Conservation (phyloP, 345 rosid genomes). For the Salix udensis region DNA sequence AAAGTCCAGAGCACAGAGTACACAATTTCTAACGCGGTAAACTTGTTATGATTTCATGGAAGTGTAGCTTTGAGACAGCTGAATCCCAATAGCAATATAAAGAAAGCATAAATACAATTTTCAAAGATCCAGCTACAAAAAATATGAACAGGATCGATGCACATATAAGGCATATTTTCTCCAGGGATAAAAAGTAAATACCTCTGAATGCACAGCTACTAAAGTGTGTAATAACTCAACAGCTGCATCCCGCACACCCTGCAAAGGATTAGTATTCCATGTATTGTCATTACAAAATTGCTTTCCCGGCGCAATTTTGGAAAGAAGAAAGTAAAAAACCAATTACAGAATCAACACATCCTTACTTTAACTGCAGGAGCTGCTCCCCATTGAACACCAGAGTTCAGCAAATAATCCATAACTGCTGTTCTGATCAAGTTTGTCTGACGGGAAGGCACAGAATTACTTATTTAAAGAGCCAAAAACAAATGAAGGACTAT, state of each 20-base stretch:
- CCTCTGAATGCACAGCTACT: conserved; percentile 98
- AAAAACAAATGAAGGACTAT: background rate
- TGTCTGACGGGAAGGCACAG: conserved; percentile 47
- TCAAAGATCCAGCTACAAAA: background rate
- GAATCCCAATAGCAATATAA: background rate
- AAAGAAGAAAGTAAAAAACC: background rate
- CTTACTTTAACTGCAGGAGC: conserved; percentile 88
- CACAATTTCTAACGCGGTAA: background rate
- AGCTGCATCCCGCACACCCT: conserved; percentile 96
- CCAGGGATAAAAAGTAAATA: conserved; percentile 14
- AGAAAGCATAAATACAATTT: background rate
- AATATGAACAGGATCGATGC: background rate
- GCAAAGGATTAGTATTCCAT: conserved; percentile 23
- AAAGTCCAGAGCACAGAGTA: background rate
- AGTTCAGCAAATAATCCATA: conserved; percentile 65
- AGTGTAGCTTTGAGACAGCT: background rate
- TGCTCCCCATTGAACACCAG: conserved; percentile 95
- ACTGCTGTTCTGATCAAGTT: conserved; percentile 87
- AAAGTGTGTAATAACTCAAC: conserved; percentile 86
- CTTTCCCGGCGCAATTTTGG: background rate
- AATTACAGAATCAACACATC: conserved; percentile 5
- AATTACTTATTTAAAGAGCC: background rate
- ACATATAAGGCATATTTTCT: background rate
- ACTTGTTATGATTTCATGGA: background rate
- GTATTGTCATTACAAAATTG: background rate